Evolutionary conservation across 1,284 basidiomycete genomes (phyloP).

Genomic region (Tylopilus orsonianus): DNA sequence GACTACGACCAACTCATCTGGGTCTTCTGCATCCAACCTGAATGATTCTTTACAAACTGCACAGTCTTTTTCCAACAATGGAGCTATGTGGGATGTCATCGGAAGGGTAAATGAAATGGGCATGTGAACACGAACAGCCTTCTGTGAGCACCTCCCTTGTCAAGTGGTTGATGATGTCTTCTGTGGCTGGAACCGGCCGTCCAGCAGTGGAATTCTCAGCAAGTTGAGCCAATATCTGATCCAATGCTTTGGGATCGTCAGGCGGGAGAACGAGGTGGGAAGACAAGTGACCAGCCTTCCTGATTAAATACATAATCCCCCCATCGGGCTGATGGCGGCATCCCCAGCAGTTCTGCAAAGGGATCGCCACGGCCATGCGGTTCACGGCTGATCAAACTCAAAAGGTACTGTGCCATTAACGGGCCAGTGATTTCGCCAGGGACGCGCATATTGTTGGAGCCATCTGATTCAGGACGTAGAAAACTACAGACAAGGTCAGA

Average conservation of each 20-base stretch:
- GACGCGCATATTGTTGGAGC: conserved; percentile 22
- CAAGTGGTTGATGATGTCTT: conserved; percentile 64
- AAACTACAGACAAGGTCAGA: conserved; percentile 33
- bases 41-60: conserved; percentile 82
- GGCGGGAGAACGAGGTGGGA: conserved; percentile 5
- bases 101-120: conserved; percentile 3
- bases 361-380: conserved; percentile 40
- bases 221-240: conserved; percentile 75
- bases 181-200: conserved; percentile 71
- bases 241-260: conserved; percentile 52
- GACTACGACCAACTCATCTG: conserved; percentile 66
- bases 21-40: conserved; percentile 61
- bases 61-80: conserved; percentile 64
- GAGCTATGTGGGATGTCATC: conserved; percentile 38
- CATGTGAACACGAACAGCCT: conserved; percentile 48
- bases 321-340: conserved; percentile 46
- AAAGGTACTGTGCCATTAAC: conserved; percentile 69
- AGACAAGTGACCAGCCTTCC: conserved; percentile 52
- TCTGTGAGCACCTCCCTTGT: conserved; percentile 60
- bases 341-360: conserved; percentile 37
- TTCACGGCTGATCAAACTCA: conserved; percentile 54
- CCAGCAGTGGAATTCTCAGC: conserved; percentile 70
- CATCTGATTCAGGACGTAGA: conserved; percentile 31
- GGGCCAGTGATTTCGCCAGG: conserved; percentile 52
- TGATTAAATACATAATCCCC: conserved; percentile 85